Evolutionary conservation across 1,284 basidiomycete genomes (phyloP), one percentile per base, ranked within the genome.

Genomic region (Salmacisia buchloeana): DNA sequence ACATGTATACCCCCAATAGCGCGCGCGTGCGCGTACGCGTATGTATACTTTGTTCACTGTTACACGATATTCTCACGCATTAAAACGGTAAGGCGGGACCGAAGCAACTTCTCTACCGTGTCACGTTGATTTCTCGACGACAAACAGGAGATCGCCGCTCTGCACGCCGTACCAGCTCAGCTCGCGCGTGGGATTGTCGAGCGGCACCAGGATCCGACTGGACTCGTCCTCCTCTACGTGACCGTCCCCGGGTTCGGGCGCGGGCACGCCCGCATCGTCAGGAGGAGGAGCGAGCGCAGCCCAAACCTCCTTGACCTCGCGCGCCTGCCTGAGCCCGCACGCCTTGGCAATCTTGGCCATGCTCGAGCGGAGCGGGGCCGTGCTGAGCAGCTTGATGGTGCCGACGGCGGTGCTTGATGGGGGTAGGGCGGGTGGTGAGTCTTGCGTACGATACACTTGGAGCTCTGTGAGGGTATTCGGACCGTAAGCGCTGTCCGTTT

Each of bases 271-370:
- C 41, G 7, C n/a, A 18, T 21, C 4, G 4, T 23, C 21, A 13
- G 36, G 33, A 31, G 15, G 33, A 4, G 60, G 29, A 15, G 41
- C 52, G 29, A 61, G 27, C 21, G 54, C 18, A 10, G 29, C 60
- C 46, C 25, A 61, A 1, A 46, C 27, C 45, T 61, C 45, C 43
- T 61, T 43, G 1, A 60, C 49, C 9, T 38, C 38, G 18, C 49
- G 59, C 15, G 59, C 13, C 34, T 45, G n/a, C n/a, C n/a, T 45
- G 39, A 61, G 10, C 5, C 35, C 46, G 41, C 43, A 49, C n/a
- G 45, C 45, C 39, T 61, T 61, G 1, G 60, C 41, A 29, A 61
- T 15, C 39, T 61, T 61, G 21, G 35, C 25, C 46, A 41, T 46
- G 31, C 43, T 35, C 25, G 46, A 33, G 13, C 60, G 60, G 7